A percentile compares a stretch with the other conserved stretches of the same genome.
Evolutionary conservation across 768 basidiomycete genomes (phyloP).

Genomic region (Trametes meyenii): DNA sequence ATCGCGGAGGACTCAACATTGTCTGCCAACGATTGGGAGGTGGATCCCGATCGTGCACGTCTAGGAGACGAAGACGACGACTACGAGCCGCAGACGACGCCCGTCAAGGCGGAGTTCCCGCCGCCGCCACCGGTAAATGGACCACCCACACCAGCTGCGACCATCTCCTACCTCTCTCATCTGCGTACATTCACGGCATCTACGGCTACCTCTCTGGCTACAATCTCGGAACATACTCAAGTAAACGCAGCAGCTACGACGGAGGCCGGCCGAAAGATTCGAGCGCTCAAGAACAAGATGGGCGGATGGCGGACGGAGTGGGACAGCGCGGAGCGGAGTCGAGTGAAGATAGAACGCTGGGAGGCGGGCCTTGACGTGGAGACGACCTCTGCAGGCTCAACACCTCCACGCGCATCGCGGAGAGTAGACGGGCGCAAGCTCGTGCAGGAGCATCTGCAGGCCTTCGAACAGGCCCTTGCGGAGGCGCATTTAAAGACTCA

Average conservation of each 20-base stretch:
- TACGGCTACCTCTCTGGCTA: constrained; percentile 71
- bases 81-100: constrained; percentile 48
- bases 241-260: constrained; percentile 84
- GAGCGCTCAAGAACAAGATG: constrained; percentile 81
- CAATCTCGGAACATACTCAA: constrained; percentile 86
- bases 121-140: constrained; percentile 50
- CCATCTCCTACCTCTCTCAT: constrained; percentile 68
- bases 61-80: constrained; percentile 51
- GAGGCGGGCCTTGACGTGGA: constrained; percentile 61
- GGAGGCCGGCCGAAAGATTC: constrained; percentile 84
- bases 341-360: constrained; percentile 77
- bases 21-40: constrained; percentile 57
- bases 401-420: constrained; percentile 37
- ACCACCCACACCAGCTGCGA: constrained; percentile 57
- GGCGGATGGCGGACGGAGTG: constrained; percentile 80
- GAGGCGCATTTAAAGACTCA: constrained; percentile 78
- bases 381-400: constrained; percentile 30
- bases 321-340: constrained; percentile 84
- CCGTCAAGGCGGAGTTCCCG: constrained; percentile 61
- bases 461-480: constrained; percentile 70
- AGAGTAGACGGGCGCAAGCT: constrained; percentile 69
- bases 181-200: constrained; percentile 76
- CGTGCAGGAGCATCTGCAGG: constrained; percentile 77
- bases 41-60: constrained; percentile 45
- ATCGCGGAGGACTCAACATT: constrained; percentile 35